These are phyloP conservation scores for Echinochloa phyllopogon DNA, from an alignment of 176 grass and related monocot species.

Conservation along the genomic window DNA sequence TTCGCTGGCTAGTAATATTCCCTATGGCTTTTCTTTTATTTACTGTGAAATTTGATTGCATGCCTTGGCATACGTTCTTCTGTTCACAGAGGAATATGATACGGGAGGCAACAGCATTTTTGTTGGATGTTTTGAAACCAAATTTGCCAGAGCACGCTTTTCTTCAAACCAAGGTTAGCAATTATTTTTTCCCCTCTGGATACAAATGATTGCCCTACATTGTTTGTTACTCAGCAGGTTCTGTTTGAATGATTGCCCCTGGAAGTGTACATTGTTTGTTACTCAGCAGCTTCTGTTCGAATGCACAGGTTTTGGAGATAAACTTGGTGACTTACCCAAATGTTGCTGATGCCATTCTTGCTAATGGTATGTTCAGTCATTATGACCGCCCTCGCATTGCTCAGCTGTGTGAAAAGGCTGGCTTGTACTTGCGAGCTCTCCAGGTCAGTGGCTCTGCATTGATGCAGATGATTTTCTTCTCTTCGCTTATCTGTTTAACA, in stretches of 20 bases:
- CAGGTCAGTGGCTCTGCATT: constrained; percentile 61
- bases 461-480: constrained; percentile 5
- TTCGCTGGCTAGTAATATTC: constrained; percentile 38
- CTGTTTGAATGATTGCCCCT: constrained; percentile 10
- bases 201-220: background rate
- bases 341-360: constrained; percentile 98
- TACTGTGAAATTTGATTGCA: constrained; percentile 6
- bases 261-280: no score
- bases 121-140: constrained; percentile 94
- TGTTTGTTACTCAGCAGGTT: constrained; percentile 25
- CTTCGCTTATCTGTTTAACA: constrained; percentile 18
- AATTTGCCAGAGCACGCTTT: constrained; percentile 91
- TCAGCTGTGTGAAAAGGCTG: constrained; percentile 97
- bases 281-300: no score
- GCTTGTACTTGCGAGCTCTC: constrained; percentile 92
- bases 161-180: constrained; percentile 89
- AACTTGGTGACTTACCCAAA: constrained; percentile 97
- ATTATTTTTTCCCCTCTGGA: background rate
- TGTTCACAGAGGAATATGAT: constrained; percentile 82
- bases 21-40: constrained; percentile 5
- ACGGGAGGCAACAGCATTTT: constrained; percentile 90
- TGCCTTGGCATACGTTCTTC: constrained; percentile 19
- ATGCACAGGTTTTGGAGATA: constrained; percentile 86
- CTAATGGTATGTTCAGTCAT: constrained; percentile 98
- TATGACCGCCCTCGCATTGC: constrained; percentile 98